A percentile compares a stretch with the other conserved stretches of the same genome.
Conservation (phyloP, 495 filamentous ascomycete genomes). For the Rusavskia elegans region DNA sequence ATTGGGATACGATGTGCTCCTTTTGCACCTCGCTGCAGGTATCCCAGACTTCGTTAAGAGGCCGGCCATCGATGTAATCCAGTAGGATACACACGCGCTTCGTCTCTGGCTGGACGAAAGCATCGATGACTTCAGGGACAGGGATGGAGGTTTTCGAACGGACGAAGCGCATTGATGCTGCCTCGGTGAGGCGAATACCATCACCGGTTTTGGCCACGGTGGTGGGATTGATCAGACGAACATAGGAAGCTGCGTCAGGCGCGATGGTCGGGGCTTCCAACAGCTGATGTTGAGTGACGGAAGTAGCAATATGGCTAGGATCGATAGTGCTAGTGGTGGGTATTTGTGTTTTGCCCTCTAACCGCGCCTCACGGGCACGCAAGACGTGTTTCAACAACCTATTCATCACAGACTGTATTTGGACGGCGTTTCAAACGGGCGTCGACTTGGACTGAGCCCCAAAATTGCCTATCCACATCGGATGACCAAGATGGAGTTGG, state of each 20-base stretch:
- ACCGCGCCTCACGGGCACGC: too few relatives aligned
- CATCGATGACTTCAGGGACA: conserved; percentile 17
- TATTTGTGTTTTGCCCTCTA: too few relatives aligned
- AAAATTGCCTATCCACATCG: too few relatives aligned
- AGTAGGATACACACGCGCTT: conserved; percentile 14
- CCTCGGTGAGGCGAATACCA: conserved; percentile 13
- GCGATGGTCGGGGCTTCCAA: not conserved
- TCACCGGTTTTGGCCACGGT: conserved; percentile 16
- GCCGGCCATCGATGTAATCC: conserved; percentile 13
- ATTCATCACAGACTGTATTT: too few relatives aligned
- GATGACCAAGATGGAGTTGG: too few relatives aligned
- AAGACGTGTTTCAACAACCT: too few relatives aligned
- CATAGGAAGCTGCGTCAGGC: not conserved
- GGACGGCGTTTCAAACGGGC: too few relatives aligned
- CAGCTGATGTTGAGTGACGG: too few relatives aligned
- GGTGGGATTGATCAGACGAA: conserved; percentile 1
- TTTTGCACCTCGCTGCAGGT: conserved; percentile 9
- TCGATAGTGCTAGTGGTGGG: too few relatives aligned
- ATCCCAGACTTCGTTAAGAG: conserved; percentile 14
- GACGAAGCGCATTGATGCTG: conserved; percentile 16
- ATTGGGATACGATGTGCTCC: conserved; percentile 7
- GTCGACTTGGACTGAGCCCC: too few relatives aligned
- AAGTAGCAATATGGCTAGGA: too few relatives aligned
- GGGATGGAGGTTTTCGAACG: conserved; percentile 15
- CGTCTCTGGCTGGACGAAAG: conserved; percentile 9